These are phyloP conservation scores for Chrysopogon serrulatus DNA, from an alignment of 176 grass and related monocot genomes.

Conservation along the genomic window DNA sequence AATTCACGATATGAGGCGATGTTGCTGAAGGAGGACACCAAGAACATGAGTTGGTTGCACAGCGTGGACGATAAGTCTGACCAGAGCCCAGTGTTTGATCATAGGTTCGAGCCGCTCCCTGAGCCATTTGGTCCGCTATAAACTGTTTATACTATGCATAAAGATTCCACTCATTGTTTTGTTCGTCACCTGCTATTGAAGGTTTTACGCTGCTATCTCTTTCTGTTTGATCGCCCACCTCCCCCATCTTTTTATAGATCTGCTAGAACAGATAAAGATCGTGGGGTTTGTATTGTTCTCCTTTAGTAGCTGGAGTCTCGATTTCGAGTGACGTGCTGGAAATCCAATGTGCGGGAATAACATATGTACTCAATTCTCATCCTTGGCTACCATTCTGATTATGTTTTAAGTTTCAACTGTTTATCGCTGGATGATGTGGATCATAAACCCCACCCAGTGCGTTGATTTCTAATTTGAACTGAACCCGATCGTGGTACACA, in stretches of 20 bases:
- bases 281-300: constrained; percentile 24
- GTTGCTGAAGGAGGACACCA: constrained; percentile 79
- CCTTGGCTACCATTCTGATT: not conserved
- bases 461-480: not conserved
- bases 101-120: constrained; percentile 79
- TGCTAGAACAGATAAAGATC: constrained; percentile 49
- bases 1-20: constrained; percentile 73
- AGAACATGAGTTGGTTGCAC: constrained; percentile 82
- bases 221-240: not conserved
- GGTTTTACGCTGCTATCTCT: not conserved
- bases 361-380: not conserved
- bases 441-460: too few species aligned
- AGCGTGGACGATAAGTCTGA: constrained; percentile 71
- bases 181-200: constrained; percentile 3
- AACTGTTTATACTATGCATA: constrained; percentile 21
- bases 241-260: constrained; percentile 52
- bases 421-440: not conserved
- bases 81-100: constrained; percentile 78
- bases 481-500: not conserved
- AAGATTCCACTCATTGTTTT: constrained; percentile 7
- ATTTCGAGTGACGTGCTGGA: not conserved
- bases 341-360: not conserved
- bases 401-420: not conserved
- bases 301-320: constrained; percentile 4
- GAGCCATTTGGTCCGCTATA: constrained; percentile 84